A percentile compares a stretch with the other conserved stretches of the same genome.
Evolutionary conservation across 495 filamentous ascomycete species (phyloP).

Genomic region (Rostrohypoxylon terebratum): DNA sequence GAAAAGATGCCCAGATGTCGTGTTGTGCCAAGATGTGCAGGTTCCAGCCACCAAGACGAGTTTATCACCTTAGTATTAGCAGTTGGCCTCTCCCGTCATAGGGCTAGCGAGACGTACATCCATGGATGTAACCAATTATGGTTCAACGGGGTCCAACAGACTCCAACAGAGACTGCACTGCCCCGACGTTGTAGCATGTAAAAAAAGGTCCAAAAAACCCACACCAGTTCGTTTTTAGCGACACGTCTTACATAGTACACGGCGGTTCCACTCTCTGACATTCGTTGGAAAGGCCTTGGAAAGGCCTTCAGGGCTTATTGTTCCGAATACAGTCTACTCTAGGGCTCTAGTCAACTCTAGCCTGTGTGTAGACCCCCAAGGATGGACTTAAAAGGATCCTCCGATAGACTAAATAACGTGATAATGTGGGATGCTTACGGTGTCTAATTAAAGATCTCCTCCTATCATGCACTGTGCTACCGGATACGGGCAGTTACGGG

Average conservation of each 20-base stretch:
- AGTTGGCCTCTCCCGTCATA: constrained; percentile 17
- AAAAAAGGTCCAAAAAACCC: neutral
- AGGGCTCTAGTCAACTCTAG: neutral
- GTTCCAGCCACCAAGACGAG: constrained; percentile 39
- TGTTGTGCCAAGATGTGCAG: constrained; percentile 33
- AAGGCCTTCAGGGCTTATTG: constrained; percentile 1
- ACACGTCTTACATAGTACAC: constrained; percentile 38
- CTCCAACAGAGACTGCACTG: constrained; percentile 25
- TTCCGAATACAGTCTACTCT: constrained; percentile 11
- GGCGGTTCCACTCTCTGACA: constrained; percentile 23
- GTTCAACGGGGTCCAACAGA: neutral
- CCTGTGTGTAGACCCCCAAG: constrained; percentile 14
- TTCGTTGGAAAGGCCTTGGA: too few relatives aligned
- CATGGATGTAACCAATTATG: constrained; percentile 38
- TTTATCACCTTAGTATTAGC: constrained; percentile 21
- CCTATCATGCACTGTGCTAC: constrained; percentile 13
- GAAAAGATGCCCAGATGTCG: neutral
- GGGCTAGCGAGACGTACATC: constrained; percentile 16
- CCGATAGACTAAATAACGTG: neutral
- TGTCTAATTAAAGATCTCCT: constrained; percentile 4
- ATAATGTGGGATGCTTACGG: constrained; percentile 32
- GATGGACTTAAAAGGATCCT: constrained; percentile 11
- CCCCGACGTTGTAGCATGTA: constrained; percentile 32
- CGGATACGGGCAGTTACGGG: constrained; percentile 6
- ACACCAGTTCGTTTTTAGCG: constrained; percentile 28